Conservation (phyloP, 2,329 filamentous ascomycete species). For the Colletotrichum euphorbiae region DNA sequence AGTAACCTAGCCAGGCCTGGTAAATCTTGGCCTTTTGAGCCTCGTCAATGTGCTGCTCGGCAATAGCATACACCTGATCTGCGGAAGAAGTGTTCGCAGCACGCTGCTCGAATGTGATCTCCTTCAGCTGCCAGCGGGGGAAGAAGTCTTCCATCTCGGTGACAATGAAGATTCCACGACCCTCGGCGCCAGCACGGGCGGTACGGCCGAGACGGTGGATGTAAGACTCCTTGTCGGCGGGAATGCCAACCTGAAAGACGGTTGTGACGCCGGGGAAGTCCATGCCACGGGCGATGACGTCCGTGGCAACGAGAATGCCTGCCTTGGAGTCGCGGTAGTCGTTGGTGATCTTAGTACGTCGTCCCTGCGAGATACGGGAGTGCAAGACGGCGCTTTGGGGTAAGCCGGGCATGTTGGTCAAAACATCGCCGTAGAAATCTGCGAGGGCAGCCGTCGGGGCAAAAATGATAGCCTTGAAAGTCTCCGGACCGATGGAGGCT, state of each 20-base stretch:
- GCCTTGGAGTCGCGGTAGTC: conserved; percentile 65
- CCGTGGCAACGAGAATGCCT: conserved; percentile 73
- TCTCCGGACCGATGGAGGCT: conserved; percentile 48
- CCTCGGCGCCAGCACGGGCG: conserved; percentile 72
- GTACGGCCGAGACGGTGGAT: conserved; percentile 77
- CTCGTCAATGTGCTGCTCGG: conserved; percentile 56
- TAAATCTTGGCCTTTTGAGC: conserved; percentile 61
- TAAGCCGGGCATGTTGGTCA: conserved; percentile 54
- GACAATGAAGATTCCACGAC: conserved; percentile 71
- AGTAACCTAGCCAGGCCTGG: conserved; percentile 69
- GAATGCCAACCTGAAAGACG: conserved; percentile 72
- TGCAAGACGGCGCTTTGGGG: conserved; percentile 60
- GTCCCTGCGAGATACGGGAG: conserved; percentile 62
- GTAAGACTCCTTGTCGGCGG: conserved; percentile 71
- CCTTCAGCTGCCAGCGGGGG: conserved; percentile 61
- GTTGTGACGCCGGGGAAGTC: conserved; percentile 78
- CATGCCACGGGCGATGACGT: conserved; percentile 79
- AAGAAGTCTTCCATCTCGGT: conserved; percentile 64
- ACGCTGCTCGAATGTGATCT: conserved; percentile 64
- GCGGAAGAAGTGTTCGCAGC: conserved; percentile 58
- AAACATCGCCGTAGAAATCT: conserved; percentile 61
- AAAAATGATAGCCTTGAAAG: conserved; percentile 89
- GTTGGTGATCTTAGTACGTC: conserved; percentile 70
- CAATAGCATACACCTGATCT: conserved; percentile 52
- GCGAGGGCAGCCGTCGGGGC: conserved; percentile 70